Percentiles rank a stretch among this genome's conserved stretches.
Evolutionary conservation across 345 rosid genomes (phyloP).

Genomic region (Eucalyptus regnans): DNA sequence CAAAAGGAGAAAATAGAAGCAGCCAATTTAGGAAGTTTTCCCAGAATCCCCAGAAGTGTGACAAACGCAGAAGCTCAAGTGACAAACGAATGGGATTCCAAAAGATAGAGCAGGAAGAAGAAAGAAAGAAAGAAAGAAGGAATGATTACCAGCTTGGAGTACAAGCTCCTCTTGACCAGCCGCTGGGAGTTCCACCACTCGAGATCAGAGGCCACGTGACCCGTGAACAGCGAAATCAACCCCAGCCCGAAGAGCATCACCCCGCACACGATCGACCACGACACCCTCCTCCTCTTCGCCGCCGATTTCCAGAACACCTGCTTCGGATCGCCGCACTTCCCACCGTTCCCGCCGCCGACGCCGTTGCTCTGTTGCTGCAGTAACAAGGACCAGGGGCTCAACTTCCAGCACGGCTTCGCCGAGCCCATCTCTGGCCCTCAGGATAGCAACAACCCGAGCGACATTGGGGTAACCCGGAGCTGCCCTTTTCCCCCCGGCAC

Average conservation of each 20-base stretch:
- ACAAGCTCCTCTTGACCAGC: constrained; percentile 44
- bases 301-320: not conserved
- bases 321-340: not conserved
- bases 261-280: constrained; percentile 72
- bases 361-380: not conserved
- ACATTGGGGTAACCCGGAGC: not conserved
- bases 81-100: not conserved
- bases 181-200: constrained; percentile 85
- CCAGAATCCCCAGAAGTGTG: not conserved
- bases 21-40: not conserved
- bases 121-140: not conserved
- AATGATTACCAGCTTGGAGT: constrained; percentile 41
- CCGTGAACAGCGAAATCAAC: constrained; percentile 82
- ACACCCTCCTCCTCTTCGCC: constrained; percentile 12
- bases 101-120: not conserved
- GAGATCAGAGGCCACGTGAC: constrained; percentile 89
- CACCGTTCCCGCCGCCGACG: not conserved
- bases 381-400: not conserved
- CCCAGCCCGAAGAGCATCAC: constrained; percentile 83
- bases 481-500: not conserved
- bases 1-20: not conserved
- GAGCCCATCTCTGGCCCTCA: not conserved
- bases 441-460: not conserved
- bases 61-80: not conserved
- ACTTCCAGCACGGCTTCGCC: not conserved